These are phyloP conservation scores for Steccherinum ochraceum DNA, from an alignment of 768 basidiomycete genomes.

Conservation along the genomic window DNA sequence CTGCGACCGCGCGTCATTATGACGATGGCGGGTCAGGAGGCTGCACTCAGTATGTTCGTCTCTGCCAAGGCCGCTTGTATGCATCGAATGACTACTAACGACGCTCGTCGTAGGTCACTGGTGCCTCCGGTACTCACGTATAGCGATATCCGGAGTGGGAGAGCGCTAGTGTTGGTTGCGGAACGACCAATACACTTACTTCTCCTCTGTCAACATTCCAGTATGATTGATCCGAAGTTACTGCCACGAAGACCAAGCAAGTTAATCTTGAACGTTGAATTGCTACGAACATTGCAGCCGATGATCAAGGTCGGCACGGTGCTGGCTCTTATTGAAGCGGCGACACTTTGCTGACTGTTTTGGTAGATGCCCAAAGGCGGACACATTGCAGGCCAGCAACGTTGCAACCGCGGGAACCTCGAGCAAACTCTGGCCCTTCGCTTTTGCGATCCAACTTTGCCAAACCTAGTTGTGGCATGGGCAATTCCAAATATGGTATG, in stretches of 20 bases:
- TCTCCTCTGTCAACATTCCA: not conserved
- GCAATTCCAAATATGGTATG: not conserved
- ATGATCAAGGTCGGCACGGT: not conserved
- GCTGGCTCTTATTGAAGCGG: not conserved
- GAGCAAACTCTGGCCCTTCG: slow-evolving; percentile 11
- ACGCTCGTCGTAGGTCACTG: not conserved
- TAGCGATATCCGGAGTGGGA: not conserved
- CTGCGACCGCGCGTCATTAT: not conserved
- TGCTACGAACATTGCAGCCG: not conserved
- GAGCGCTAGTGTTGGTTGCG: not conserved
- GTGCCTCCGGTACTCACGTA: not conserved
- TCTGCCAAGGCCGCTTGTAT: not conserved
- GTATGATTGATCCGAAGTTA: not conserved
- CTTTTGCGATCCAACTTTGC: not conserved
- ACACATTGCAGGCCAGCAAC: not conserved
- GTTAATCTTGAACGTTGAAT: not conserved
- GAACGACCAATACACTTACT: not conserved
- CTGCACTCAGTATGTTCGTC: not conserved
- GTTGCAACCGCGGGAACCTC: slow-evolving; percentile 10
- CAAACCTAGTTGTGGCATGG: not conserved
- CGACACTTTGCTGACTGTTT: not conserved
- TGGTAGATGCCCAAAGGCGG: not conserved
- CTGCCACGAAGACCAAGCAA: not conserved
- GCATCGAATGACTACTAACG: not conserved
- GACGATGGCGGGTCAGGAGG: not conserved